A percentile compares a stretch with the other conserved stretches of the same genome.
Conservation (phyloP, 257 asterid genomes). For the Solanum corneliomulleri region DNA sequence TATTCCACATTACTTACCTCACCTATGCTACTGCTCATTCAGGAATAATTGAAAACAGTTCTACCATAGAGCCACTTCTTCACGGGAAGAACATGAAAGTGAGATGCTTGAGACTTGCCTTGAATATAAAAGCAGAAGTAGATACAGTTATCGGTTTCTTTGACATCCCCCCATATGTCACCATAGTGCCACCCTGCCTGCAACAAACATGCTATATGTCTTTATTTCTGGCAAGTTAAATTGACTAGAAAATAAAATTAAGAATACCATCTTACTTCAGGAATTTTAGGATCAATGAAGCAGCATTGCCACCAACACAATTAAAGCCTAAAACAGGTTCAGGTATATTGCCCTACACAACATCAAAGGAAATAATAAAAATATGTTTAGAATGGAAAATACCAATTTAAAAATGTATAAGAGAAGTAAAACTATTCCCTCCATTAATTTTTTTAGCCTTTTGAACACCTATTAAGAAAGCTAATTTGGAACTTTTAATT, state of each 20-base stretch:
- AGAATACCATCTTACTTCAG: slow-evolving; percentile 41
- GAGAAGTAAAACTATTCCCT: background rate
- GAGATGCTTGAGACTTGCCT: slow-evolving; percentile 28
- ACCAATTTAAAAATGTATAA: background rate
- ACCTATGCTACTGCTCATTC: background rate
- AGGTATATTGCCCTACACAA: slow-evolving; percentile 51
- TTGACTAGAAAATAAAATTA: background rate
- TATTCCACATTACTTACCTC: background rate
- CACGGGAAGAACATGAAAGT: background rate
- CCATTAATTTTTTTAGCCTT: background rate
- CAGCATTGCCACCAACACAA: slow-evolving; percentile 95
- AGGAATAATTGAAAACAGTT: background rate
- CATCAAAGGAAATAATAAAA: background rate
- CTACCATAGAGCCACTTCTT: background rate
- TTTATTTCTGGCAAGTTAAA: background rate
- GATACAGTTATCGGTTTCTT: slow-evolving; percentile 79
- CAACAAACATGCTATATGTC: slow-evolving; percentile 5
- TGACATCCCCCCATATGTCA: slow-evolving; percentile 98
- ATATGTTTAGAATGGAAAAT: background rate
- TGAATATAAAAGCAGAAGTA: slow-evolving; percentile 81
- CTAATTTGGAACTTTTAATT: background rate
- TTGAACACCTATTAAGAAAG: background rate
- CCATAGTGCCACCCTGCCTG: slow-evolving; percentile 96
- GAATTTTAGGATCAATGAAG: slow-evolving; percentile 77
- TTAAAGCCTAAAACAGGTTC: slow-evolving; percentile 86